phyloP scores from a whole-genome alignment of 2,329 filamentous ascomycete genomes.

The Penicillium capsulatum region DNA sequence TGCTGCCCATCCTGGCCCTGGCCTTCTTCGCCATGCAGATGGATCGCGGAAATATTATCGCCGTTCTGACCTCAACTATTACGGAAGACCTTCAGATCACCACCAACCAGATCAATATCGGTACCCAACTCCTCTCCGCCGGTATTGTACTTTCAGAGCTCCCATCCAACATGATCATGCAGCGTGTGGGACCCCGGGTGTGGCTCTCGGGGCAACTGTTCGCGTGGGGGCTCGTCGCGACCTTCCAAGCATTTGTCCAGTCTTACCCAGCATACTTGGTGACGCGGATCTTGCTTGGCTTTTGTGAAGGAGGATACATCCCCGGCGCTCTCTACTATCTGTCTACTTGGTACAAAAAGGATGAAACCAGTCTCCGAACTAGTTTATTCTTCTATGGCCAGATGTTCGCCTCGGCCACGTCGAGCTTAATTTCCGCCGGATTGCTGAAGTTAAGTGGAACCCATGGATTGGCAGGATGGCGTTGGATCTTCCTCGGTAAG shows the following conservation, averaged over 20 bases:
- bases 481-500: slow-evolving; percentile 50
- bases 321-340: slow-evolving; percentile 47
- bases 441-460: slow-evolving; percentile 49
- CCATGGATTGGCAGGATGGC: slow-evolving; percentile 51
- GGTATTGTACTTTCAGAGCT: slow-evolving; percentile 50
- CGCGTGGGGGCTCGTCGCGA: slow-evolving; percentile 51
- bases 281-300: slow-evolving; percentile 51
- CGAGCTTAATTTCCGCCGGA: slow-evolving; percentile 37
- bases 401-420: slow-evolving; percentile 47
- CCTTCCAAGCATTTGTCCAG: slow-evolving; percentile 53
- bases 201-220: slow-evolving; percentile 55
- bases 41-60: slow-evolving; percentile 44
- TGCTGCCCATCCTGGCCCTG: slow-evolving; percentile 29
- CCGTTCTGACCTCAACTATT: slow-evolving; percentile 52
- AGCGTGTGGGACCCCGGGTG: slow-evolving; percentile 50
- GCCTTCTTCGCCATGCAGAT: slow-evolving; percentile 31
- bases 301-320: slow-evolving; percentile 55
- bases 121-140: slow-evolving; percentile 49
- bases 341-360: slow-evolving; percentile 54
- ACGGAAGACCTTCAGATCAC: slow-evolving; percentile 49
- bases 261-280: slow-evolving; percentile 48
- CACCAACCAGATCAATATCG: slow-evolving; percentile 54
- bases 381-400: slow-evolving; percentile 57
- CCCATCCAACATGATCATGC: slow-evolving; percentile 52
- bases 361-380: slow-evolving; percentile 51